phyloP scores from a whole-genome alignment of 441 rosid species.

The Biscutella laevigata region DNA sequence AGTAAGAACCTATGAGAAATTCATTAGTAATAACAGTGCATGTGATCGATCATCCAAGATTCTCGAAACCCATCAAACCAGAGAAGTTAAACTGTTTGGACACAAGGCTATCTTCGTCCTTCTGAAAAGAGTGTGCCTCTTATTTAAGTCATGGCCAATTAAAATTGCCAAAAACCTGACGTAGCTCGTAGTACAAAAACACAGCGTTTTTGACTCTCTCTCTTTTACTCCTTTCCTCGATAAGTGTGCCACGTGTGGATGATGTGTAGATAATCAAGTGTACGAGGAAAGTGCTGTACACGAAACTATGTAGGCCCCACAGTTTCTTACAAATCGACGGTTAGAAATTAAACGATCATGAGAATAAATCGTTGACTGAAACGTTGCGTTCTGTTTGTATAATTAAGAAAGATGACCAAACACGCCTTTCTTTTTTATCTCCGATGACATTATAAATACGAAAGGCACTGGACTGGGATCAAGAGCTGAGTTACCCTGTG shows the following conservation, averaged over 20 bases:
- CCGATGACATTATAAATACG: constrained; percentile 5
- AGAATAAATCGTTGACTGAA: constrained; percentile 2
- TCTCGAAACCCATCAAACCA: too few relatives aligned
- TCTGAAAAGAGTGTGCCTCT: background rate
- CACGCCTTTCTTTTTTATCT: constrained; percentile 45
- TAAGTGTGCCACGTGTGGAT: constrained; percentile 15
- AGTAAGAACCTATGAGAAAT: too few relatives aligned
- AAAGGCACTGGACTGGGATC: too few relatives aligned
- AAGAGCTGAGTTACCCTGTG: too few relatives aligned
- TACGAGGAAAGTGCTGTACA: background rate
- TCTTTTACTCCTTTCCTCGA: background rate
- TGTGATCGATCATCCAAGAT: too few relatives aligned
- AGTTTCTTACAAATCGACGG: constrained; percentile 12
- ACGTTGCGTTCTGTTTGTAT: constrained; percentile 24
- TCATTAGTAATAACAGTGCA: too few relatives aligned
- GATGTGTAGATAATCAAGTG: background rate
- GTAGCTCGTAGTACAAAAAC: background rate
- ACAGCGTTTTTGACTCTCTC: background rate
- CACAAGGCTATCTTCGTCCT: background rate
- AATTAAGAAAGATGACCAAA: constrained; percentile 39
- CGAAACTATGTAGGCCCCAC: background rate
- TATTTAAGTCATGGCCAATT: background rate
- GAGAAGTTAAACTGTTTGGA: constrained; percentile 7
- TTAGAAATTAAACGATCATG: background rate
- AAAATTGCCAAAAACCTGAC: background rate